Evolutionary conservation across 2,329 filamentous ascomycete genomes (phyloP).

Genomic region (Fusarium sterilihyphosum): DNA sequence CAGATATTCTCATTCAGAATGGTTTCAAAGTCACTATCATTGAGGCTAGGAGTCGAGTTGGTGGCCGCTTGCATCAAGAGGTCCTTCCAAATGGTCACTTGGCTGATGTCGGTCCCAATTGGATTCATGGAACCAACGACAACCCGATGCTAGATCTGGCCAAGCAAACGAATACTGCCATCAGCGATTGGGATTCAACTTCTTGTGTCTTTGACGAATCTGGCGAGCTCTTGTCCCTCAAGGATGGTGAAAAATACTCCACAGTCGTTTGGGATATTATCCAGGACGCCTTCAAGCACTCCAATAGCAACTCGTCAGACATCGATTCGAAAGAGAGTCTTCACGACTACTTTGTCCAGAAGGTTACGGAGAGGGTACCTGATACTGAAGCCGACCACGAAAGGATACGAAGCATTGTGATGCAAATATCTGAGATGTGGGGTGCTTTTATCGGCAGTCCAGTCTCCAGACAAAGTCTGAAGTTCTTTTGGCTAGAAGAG

Average conservation of each 20-base stretch:
- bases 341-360: slow-evolving; percentile 62
- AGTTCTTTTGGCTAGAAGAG: slow-evolving; percentile 82
- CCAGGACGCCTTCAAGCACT: slow-evolving; percentile 72
- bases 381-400: slow-evolving; percentile 54
- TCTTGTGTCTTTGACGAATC: slow-evolving; percentile 66
- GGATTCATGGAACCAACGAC: slow-evolving; percentile 78
- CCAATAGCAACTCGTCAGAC: slow-evolving; percentile 63
- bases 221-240: slow-evolving; percentile 60
- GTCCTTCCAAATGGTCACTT: slow-evolving; percentile 58
- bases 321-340: slow-evolving; percentile 61
- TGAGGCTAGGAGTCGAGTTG: slow-evolving; percentile 73
- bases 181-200: slow-evolving; percentile 60
- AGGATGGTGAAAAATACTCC: slow-evolving; percentile 59
- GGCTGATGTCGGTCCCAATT: slow-evolving; percentile 77
- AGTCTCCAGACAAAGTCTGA: slow-evolving; percentile 72
- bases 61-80: slow-evolving; percentile 69
- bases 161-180: slow-evolving; percentile 64
- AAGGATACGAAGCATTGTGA: slow-evolving; percentile 54
- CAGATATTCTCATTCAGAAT: slow-evolving; percentile 71
- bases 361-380: slow-evolving; percentile 58
- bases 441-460: slow-evolving; percentile 76
- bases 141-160: slow-evolving; percentile 78
- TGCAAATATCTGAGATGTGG: slow-evolving; percentile 72
- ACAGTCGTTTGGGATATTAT: slow-evolving; percentile 74
- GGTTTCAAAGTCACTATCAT: slow-evolving; percentile 75